Conservation (phyloP, 345 rosid species). For the Ceriops decandra region DNA sequence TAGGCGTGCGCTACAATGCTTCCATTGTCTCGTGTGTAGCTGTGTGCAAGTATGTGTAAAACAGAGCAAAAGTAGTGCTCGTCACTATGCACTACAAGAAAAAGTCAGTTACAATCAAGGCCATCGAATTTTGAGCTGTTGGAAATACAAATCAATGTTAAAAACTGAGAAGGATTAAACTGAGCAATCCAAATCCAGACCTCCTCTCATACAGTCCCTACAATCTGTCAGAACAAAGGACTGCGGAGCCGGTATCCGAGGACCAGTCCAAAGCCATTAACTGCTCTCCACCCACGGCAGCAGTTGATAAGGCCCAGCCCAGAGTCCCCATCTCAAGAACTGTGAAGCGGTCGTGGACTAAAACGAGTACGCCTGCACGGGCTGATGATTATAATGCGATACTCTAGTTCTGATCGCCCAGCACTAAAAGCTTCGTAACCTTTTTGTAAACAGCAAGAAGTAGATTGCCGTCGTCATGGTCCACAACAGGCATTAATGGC, state of each 20-base stretch:
- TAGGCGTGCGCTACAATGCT: no score
- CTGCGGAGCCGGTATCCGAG: constrained; percentile 90
- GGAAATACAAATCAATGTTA: no score
- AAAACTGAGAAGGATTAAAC: no score
- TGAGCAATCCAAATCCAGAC: constrained; percentile 72
- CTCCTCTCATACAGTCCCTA: constrained; percentile 67
- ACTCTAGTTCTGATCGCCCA: constrained; percentile 88
- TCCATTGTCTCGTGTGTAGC: no score
- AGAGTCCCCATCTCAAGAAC: constrained; percentile 82
- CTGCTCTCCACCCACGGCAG: constrained; percentile 96
- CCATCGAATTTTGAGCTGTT: no score
- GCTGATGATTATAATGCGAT: constrained; percentile 80
- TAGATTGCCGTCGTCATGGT: constrained; percentile 85
- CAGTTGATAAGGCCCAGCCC: constrained; percentile 92
- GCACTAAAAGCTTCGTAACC: constrained; percentile 88
- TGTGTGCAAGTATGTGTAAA: no score
- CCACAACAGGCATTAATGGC: constrained; percentile 36
- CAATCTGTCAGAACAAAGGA: constrained; percentile 87
- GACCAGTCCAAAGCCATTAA: constrained; percentile 89
- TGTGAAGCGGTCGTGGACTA: constrained; percentile 70
- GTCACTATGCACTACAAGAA: no score
- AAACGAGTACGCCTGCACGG: constrained; percentile 78
- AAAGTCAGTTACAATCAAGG: no score
- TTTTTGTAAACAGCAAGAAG: constrained; percentile 91
- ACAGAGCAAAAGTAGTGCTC: no score